phyloP scores from a whole-genome alignment of 805 yeast genomes.

The Yarrowia porcina region DNA sequence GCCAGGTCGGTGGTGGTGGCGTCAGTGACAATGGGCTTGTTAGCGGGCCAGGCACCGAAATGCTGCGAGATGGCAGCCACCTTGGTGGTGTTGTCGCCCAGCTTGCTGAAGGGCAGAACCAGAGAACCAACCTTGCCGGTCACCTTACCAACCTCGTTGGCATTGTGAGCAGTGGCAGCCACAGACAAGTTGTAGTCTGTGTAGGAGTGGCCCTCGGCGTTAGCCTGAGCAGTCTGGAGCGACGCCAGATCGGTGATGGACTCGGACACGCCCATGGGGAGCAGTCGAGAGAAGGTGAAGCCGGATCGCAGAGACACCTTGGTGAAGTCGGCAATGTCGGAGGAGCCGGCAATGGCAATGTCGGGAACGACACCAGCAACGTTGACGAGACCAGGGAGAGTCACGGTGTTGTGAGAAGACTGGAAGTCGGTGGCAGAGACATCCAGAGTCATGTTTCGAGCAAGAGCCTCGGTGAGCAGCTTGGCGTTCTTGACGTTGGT shows the following conservation, averaged over 20 bases:
- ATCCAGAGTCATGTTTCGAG: slow-evolving; percentile 56
- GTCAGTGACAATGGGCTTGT: slow-evolving; percentile 85
- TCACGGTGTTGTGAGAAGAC: slow-evolving; percentile 78
- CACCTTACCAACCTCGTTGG: slow-evolving; percentile 57
- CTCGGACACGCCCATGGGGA: slow-evolving; percentile 68
- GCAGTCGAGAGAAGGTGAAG: slow-evolving; percentile 77
- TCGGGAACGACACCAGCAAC: slow-evolving; percentile 76
- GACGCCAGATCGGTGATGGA: slow-evolving; percentile 63
- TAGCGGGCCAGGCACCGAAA: slow-evolving; percentile 77
- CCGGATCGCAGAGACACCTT: slow-evolving; percentile 77
- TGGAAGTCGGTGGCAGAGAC: slow-evolving; percentile 81
- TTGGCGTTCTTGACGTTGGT: slow-evolving; percentile 98
- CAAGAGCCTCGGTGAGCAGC: slow-evolving; percentile 87
- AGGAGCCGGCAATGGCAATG: slow-evolving; percentile 48
- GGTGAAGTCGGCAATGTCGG: slow-evolving; percentile 64
- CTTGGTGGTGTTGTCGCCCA: slow-evolving; percentile 53
- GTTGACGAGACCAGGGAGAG: slow-evolving; percentile 84
- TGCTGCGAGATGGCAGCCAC: slow-evolving; percentile 78
- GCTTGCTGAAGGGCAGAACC: slow-evolving; percentile 75
- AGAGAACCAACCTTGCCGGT: slow-evolving; percentile 69
- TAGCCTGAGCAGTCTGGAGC: slow-evolving; percentile 59
- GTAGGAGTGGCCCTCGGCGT: slow-evolving; percentile 53
- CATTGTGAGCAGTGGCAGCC: slow-evolving; percentile 75
- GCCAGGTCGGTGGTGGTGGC: slow-evolving; percentile 91
- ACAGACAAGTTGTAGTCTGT: slow-evolving; percentile 81